Base-by-base conservation (phyloP, 202 grass and related monocot genomes). In the Schoenoplectus tabernaemontani region DNA sequence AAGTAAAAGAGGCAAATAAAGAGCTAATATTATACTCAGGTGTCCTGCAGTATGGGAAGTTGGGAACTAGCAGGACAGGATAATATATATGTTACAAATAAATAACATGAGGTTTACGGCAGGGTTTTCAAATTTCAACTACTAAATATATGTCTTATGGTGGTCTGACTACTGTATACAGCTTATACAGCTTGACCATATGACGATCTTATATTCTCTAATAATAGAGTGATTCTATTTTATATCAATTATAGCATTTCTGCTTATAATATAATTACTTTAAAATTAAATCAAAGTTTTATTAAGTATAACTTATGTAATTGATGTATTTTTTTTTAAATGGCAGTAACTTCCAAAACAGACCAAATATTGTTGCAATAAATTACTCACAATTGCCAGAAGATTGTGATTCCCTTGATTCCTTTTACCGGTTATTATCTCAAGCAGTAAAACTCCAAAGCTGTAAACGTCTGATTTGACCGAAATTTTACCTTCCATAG, bases 391-490 rank as follows among this genome's bases (percentile, higher is more conserved):
- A 57, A 9, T 33, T 33, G 72, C 24, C 10, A 76, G 48, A 57
- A 76, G 72, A 44, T 76, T 76, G 24, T 50, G 24, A 32, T 76
- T 57, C 28, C 72, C 47, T 2, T 32, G 9, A 22, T 76, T 76
- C 32, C 72, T 76, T n/a, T 76, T 76, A 9, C 72, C 48, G 11
- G 75, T 81, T 74, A 64, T 64, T 47, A 85, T 85, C 62, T 81
- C 77, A 4, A 81, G 77, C 17, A 85, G 17, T 28, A 85, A 20
- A 51, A 85, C 78, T 62, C 84, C 84, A 51, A 85, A 85, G 56
- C 84, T 85, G 32, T 75, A 76, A 9, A 85, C 77, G 54, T 81
- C 77, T 2, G 77, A 81, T 65, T 81, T 81, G 17, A 74, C 78
- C 32, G 77, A 81, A 8, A 81, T 59, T 34, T 73, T 70, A 0